Evolutionary conservation across 148 eudicot species (phyloP).

Genomic region (Cornus suecica): DNA sequence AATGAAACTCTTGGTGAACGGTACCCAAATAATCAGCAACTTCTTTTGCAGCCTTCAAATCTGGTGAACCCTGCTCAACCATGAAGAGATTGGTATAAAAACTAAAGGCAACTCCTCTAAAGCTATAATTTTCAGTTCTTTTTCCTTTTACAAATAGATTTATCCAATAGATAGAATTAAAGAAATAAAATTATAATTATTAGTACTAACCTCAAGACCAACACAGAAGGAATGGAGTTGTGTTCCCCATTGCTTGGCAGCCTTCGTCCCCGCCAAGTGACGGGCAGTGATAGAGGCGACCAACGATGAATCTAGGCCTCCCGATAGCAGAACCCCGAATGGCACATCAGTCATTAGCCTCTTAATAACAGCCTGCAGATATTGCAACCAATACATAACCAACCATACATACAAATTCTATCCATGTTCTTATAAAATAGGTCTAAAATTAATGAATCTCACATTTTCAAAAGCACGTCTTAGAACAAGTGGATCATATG

Average conservation of each 20-base stretch:
- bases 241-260: slow-evolving; percentile 80
- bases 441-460: not conserved
- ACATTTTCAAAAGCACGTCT: slow-evolving; percentile 86
- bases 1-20: slow-evolving; percentile 86
- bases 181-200: not conserved
- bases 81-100: not conserved
- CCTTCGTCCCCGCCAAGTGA: slow-evolving; percentile 68
- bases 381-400: not conserved
- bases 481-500: slow-evolving; percentile 77
- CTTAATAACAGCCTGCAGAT: slow-evolving; percentile 10
- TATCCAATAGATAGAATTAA: too few species aligned
- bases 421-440: not conserved
- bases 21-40: slow-evolving; percentile 91
- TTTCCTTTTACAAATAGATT: too few species aligned
- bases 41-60: slow-evolving; percentile 80
- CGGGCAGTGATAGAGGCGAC: slow-evolving; percentile 82
- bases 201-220: slow-evolving; percentile 65
- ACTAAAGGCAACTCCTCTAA: not conserved
- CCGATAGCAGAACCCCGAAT: slow-evolving; percentile 87
- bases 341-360: slow-evolving; percentile 65
- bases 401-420: not conserved
- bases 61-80: slow-evolving; percentile 75
- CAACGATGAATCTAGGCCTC: slow-evolving; percentile 89
- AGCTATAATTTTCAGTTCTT: too few species aligned
- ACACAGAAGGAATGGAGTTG: slow-evolving; percentile 93